phyloP scores from a whole-genome alignment of 805 yeast species.

The Komagataella phaffii region DNA sequence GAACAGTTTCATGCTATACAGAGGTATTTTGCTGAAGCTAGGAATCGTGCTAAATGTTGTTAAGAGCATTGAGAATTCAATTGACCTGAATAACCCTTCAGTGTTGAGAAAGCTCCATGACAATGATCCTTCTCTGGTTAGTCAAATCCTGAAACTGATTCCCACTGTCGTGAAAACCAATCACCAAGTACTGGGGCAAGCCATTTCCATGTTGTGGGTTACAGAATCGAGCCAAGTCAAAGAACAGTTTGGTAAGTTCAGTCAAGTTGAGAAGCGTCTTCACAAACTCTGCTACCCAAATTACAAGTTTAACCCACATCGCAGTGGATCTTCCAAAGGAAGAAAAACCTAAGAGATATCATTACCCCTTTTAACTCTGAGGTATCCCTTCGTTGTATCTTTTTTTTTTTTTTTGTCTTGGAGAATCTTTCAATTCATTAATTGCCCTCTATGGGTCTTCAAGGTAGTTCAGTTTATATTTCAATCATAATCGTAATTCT shows the following conservation, averaged over 20 bases:
- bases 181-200: constrained; percentile 26
- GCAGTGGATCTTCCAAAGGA: constrained; percentile 10
- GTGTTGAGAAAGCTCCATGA: background rate
- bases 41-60: constrained; percentile 18
- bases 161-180: constrained; percentile 10
- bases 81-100: background rate
- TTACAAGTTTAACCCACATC: constrained; percentile 26
- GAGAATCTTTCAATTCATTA: background rate
- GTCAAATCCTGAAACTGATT: constrained; percentile 7
- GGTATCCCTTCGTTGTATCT: no score
- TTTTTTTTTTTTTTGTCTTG: background rate
- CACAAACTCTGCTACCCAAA: constrained; percentile 27
- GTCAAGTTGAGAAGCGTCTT: constrained; percentile 24
- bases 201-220: constrained; percentile 31
- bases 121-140: constrained; percentile 7
- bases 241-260: constrained; percentile 21
- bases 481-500: background rate
- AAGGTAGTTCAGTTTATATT: background rate
- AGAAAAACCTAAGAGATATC: background rate
- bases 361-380: no score
- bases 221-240: constrained; percentile 24
- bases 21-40: constrained; percentile 27
- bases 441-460: background rate
- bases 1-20: constrained; percentile 33
- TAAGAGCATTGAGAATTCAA: background rate